Evolutionary conservation across 1,139 yeast species (phyloP).

Genomic region (Nakaseomyces delphensis): DNA sequence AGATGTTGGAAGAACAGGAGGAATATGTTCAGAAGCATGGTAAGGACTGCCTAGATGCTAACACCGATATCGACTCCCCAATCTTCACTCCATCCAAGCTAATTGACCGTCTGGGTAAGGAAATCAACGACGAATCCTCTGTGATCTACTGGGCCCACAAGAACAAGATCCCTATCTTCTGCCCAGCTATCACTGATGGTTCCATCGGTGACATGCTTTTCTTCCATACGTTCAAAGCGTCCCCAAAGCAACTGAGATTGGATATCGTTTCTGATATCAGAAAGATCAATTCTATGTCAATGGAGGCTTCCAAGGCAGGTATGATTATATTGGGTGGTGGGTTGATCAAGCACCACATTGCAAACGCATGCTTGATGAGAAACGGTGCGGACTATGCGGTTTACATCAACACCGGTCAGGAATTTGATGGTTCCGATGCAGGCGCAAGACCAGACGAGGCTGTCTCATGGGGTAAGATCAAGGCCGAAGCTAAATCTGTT

Average conservation of each 20-base stretch:
- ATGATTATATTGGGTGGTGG: constrained; percentile 98
- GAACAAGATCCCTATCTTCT: constrained; percentile 88
- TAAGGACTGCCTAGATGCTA: constrained; percentile 45
- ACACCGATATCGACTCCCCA: constrained; percentile 39
- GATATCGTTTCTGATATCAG: constrained; percentile 94
- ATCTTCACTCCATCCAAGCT: constrained; percentile 91
- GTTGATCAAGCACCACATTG: constrained; percentile 88
- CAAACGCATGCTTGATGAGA: constrained; percentile 97
- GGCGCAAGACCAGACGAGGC: constrained; percentile 99
- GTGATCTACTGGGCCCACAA: constrained; percentile 97
- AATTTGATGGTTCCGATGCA: constrained; percentile 97
- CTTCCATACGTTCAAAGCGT: constrained; percentile 92
- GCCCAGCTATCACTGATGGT: constrained; percentile 97
- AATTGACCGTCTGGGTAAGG: constrained; percentile 89
- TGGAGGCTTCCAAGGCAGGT: constrained; percentile 94
- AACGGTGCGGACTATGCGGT: constrained; percentile 99
- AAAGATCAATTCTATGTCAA: constrained; percentile 79
- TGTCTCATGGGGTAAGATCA: constrained; percentile 96
- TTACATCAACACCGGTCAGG: constrained; percentile 95
- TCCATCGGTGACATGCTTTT: constrained; percentile 97
- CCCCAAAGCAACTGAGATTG: constrained; percentile 78
- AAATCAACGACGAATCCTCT: constrained; percentile 87
- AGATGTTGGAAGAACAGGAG: constrained; percentile 82
- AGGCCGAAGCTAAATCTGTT: constrained; percentile 83
- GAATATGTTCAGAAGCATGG: constrained; percentile 46